phyloP scores from a whole-genome alignment of 2,329 filamentous ascomycete genomes.

The Fusarium xylarioides region DNA sequence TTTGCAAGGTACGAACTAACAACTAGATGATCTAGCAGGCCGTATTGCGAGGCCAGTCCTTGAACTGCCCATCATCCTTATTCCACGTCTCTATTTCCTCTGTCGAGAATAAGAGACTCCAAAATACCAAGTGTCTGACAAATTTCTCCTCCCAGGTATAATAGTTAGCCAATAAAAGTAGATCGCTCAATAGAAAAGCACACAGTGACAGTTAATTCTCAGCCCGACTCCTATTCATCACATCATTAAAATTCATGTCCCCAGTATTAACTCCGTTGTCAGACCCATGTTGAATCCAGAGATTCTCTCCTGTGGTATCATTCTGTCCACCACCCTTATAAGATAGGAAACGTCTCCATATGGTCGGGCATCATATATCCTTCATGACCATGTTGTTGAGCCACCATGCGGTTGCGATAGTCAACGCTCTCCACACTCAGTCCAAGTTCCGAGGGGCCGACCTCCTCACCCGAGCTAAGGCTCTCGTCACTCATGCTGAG shows the following conservation, averaged over 20 bases:
- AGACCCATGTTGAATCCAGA: slow-evolving; percentile 8
- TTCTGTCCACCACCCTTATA: slow-evolving; percentile 23
- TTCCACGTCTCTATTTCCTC: not conserved
- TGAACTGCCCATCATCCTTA: slow-evolving; percentile 10
- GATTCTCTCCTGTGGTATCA: slow-evolving; percentile 34
- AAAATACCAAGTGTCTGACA: slow-evolving; percentile 3
- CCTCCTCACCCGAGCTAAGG: slow-evolving; percentile 64
- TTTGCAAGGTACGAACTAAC: slow-evolving; percentile 1
- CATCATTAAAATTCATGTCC: slow-evolving; percentile 9
- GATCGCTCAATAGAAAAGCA: slow-evolving; percentile 16
- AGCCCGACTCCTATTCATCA: slow-evolving; percentile 16
- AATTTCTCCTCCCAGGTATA: slow-evolving; percentile 9
- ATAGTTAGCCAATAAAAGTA: slow-evolving; percentile 10
- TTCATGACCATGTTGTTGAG: slow-evolving; percentile 29
- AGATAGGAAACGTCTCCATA: slow-evolving; percentile 39
- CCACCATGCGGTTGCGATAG: slow-evolving; percentile 44
- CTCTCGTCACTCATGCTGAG: slow-evolving; percentile 67
- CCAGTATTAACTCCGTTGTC: slow-evolving; percentile 23
- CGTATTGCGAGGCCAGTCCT: slow-evolving; percentile 9
- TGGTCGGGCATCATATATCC: slow-evolving; percentile 38
- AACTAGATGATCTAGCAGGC: slow-evolving; percentile 6
- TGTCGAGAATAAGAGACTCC: not conserved
- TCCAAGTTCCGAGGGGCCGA: slow-evolving; percentile 56
- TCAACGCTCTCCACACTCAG: slow-evolving; percentile 52
- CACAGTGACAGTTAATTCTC: not conserved